phyloP scores from a whole-genome alignment of 257 asterid genomes.

The Przewalskia tangutica region DNA sequence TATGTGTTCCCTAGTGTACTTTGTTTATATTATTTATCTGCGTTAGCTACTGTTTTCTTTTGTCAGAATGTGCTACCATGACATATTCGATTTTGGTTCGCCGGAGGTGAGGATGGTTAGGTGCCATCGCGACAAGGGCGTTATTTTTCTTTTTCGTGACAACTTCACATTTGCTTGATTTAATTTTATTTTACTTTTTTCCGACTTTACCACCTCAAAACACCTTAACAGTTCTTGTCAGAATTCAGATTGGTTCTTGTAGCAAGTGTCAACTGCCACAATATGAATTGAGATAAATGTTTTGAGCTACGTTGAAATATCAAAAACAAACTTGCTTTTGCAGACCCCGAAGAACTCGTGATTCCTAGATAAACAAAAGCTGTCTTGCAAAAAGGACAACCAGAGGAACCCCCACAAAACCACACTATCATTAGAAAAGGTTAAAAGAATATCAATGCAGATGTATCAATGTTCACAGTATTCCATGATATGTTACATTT shows the following conservation, averaged over 20 bases:
- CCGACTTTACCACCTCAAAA: not conserved
- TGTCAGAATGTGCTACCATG: too few relatives aligned
- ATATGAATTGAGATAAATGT: not conserved
- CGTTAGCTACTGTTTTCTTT: too few relatives aligned
- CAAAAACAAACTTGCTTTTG: not conserved
- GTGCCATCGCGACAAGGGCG: not conserved
- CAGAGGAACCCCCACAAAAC: not conserved
- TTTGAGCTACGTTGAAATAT: not conserved
- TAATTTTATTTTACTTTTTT: too few relatives aligned
- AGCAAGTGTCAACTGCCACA: not conserved
- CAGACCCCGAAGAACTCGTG: not conserved
- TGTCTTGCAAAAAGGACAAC: not conserved
- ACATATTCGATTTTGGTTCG: too few relatives aligned
- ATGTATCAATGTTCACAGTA: not conserved
- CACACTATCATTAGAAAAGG: not conserved
- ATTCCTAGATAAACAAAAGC: not conserved
- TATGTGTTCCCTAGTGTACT: too few relatives aligned
- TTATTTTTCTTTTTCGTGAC: not conserved
- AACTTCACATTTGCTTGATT: too few relatives aligned
- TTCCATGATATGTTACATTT: constrained; percentile 1
- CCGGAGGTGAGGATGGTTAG: not conserved
- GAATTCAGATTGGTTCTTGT: not conserved
- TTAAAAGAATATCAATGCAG: constrained; percentile 1
- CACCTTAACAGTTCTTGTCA: not conserved
- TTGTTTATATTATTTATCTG: too few relatives aligned